Evolutionary conservation across 2,329 filamentous ascomycete genomes (phyloP).

Genomic region (Fusarium sp.): DNA sequence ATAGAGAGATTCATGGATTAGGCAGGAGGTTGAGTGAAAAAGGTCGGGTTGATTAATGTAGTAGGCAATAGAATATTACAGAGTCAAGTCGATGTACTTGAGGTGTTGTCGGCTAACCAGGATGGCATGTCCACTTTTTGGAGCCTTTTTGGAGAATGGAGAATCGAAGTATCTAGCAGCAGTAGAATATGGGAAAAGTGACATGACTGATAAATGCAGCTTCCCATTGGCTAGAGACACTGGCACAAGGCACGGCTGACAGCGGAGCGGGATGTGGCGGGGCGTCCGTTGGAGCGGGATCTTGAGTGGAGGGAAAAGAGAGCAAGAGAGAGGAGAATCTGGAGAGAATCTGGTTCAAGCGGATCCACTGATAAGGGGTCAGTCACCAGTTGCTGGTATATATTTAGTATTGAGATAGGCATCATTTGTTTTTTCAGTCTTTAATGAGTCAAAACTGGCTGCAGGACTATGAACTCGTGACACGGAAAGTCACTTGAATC

Average conservation of each 20-base stretch:
- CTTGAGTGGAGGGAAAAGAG: constrained; percentile 2
- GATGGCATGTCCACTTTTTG: too few species aligned
- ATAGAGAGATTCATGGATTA: constrained; percentile 41
- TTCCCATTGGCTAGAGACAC: constrained; percentile 28
- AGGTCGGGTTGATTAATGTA: constrained; percentile 2
- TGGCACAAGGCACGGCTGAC: constrained; percentile 38
- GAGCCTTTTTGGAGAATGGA: constrained; percentile 38
- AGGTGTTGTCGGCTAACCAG: constrained; percentile 15
- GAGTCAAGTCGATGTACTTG: constrained; percentile 8
- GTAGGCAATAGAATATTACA: constrained; percentile 1
- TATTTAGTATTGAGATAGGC: neutral
- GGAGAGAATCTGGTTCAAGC: constrained; percentile 16
- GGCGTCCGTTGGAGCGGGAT: constrained; percentile 28
- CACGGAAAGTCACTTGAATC: constrained; percentile 34
- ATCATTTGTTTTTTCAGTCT: too few species aligned
- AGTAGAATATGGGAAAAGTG: neutral
- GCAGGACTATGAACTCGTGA: constrained; percentile 27
- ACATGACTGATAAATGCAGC: constrained; percentile 12
- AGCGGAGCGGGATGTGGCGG: constrained; percentile 43
- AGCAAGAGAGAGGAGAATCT: constrained; percentile 9
- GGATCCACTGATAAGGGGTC: constrained; percentile 32
- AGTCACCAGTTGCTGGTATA: constrained; percentile 2
- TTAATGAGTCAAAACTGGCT: constrained; percentile 3
- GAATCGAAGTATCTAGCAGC: constrained; percentile 36
- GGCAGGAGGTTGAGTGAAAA: neutral